Conservation (phyloP, 805 yeast genomes). For the Kodamaea jinghongensis region DNA sequence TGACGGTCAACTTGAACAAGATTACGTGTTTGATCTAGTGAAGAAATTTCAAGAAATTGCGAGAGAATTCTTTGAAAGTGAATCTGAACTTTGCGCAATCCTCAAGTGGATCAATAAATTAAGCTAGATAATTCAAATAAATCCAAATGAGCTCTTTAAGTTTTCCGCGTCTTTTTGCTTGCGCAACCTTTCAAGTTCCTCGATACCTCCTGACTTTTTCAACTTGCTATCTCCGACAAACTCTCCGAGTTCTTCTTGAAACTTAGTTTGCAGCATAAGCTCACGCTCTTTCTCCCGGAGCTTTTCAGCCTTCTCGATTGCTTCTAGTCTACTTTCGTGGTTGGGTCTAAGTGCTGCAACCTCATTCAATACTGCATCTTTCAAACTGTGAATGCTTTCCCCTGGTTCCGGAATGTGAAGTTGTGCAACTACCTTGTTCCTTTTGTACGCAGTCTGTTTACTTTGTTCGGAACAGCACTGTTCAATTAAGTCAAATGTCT, state of each 20-base stretch:
- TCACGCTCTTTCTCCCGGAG: slow-evolving; percentile 69
- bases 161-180: slow-evolving; percentile 68
- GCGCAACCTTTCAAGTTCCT: slow-evolving; percentile 74
- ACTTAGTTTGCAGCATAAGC: slow-evolving; percentile 55
- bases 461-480: slow-evolving; percentile 77
- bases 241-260: slow-evolving; percentile 80
- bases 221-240: slow-evolving; percentile 78
- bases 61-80: not conserved
- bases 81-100: not conserved
- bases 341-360: slow-evolving; percentile 79
- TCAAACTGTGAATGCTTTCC: slow-evolving; percentile 51
- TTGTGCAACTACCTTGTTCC: slow-evolving; percentile 38
- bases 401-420: slow-evolving; percentile 62
- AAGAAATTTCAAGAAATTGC: not conserved
- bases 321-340: slow-evolving; percentile 81
- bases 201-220: slow-evolving; percentile 85
- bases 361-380: slow-evolving; percentile 78
- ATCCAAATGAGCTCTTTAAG: slow-evolving; percentile 46
- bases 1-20: not conserved
- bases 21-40: not conserved
- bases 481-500: slow-evolving; percentile 78
- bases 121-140: slow-evolving; percentile 16
- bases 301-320: slow-evolving; percentile 84
- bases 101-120: slow-evolving; percentile 6
- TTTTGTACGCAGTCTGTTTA: slow-evolving; percentile 49